These are phyloP conservation scores for Glycine tomentella DNA, from an alignment of 306 rosid genomes.

Conservation along the genomic window DNA sequence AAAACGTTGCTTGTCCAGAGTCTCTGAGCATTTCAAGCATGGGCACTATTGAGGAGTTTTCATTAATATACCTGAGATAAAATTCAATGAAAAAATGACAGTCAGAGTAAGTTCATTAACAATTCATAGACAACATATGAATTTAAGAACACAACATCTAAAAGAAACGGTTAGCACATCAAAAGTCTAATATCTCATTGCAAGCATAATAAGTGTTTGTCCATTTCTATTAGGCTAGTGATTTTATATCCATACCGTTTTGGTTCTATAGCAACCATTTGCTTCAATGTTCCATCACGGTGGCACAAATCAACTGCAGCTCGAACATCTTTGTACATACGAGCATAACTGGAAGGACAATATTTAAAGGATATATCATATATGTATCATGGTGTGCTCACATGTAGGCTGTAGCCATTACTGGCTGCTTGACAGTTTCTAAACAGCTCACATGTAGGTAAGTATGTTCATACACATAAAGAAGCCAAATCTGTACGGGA, in stretches of 20 bases:
- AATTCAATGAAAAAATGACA: constrained; percentile 35
- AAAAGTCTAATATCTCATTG: background rate
- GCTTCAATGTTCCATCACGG: constrained; percentile 98
- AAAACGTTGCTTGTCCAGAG: constrained; percentile 91
- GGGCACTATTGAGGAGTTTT: constrained; percentile 80
- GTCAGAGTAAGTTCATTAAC: constrained; percentile 37
- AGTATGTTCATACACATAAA: background rate
- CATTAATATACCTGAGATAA: constrained; percentile 79
- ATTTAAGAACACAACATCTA: constrained; percentile 33
- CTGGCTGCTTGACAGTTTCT: constrained; percentile 17
- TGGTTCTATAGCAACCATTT: constrained; percentile 94
- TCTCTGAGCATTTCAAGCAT: constrained; percentile 93
- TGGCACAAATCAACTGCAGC: constrained; percentile 99
- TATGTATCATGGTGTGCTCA: constrained; percentile 15
- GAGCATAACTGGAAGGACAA: constrained; percentile 71
- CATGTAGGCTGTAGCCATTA: constrained; percentile 7
- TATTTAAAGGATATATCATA: background rate
- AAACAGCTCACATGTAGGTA: background rate
- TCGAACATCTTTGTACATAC: constrained; percentile 95
- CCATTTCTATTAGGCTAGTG: constrained; percentile 28
- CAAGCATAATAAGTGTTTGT: constrained; percentile 26
- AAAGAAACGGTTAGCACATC: constrained; percentile 32
- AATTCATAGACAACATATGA: constrained; percentile 28
- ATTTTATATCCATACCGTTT: constrained; percentile 62
- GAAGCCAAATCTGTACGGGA: constrained; percentile 22